Base-by-base conservation (phyloP, 768 basidiomycete genomes). In the Holtermanniella nyarrowii region DNA sequence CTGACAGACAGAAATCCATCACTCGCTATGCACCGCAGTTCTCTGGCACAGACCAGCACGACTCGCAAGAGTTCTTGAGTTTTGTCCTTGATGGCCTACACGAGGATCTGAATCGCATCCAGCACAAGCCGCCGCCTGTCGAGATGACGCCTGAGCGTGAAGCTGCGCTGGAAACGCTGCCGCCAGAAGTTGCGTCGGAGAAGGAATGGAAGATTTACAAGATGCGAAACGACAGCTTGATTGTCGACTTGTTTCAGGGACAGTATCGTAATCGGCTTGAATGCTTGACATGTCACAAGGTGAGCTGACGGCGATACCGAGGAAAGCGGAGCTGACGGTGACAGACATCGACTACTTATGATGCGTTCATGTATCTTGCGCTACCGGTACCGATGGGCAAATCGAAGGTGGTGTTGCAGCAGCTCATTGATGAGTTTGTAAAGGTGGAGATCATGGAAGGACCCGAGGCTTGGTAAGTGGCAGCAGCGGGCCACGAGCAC, bases 211-310 rank as follows among this genome's bases (percentile, higher is more conserved):
- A 80, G 55, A 79, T 84, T 37, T 97, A 95, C 77, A 81, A 81
- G 68, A 80, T 81, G 75, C 79, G 87, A 50, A 89, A 96, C 66
- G 88, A 99, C 68, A 88, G 86, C 62, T 73, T 97, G 49, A 84
- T 99, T 48, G 95, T 97, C 24, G 91, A 96, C 72, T 86, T 84
- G 66, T 96, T 99, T 76, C 93, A 97, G 73, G 93, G 93, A 11
- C 95, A 97, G 71, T 96, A 95, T 71, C 77, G 88, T 57, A 96
- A 85, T 73, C 78, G 82, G 49, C 71, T 99, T 73, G 80, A 86
- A 62, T 99, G 93, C 70, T 66, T 89, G 66, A 93, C 85, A 3
- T 99, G 93, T 68, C 77, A 82, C 56, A 86, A 87, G 72, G 91
- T 90, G 55, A 40, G 77, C n/a, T 65, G 18, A 20, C 18, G 50